Percentiles rank a stretch among this genome's conserved stretches.
Evolutionary conservation across 1,139 yeast genomes (phyloP).

Genomic region (Insectozyma bohioensis): DNA sequence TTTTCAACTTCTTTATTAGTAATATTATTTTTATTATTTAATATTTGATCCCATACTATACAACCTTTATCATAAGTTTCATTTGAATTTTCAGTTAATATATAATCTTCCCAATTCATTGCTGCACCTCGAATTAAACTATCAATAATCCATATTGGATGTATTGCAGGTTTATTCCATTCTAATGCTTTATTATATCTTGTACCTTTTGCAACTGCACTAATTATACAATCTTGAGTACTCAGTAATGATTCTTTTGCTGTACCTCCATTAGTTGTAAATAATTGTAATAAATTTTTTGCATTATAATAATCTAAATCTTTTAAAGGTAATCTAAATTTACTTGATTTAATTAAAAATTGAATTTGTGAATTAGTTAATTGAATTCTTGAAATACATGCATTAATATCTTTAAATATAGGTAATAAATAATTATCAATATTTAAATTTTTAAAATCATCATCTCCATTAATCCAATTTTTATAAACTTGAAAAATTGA

Average conservation of each 20-base stretch:
- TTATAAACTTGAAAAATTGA: conserved; percentile 46
- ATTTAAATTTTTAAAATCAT: conserved; percentile 19
- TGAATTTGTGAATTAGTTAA: conserved; percentile 12
- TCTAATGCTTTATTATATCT: conserved; percentile 62
- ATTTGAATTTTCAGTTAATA: conserved; percentile 20
- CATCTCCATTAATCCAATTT: conserved; percentile 56
- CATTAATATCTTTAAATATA: conserved; percentile 46
- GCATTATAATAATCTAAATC: conserved; percentile 25
- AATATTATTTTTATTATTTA: conserved; percentile 1
- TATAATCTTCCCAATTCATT: conserved; percentile 49
- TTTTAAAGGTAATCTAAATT: conserved; percentile 5
- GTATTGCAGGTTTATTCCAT: conserved; percentile 70
- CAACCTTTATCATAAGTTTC: conserved; percentile 48
- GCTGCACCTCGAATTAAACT: conserved; percentile 61
- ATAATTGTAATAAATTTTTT: conserved; percentile 27
- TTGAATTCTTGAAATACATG: conserved; percentile 55
- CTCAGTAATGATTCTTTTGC: conserved; percentile 57
- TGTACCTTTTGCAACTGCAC: conserved; percentile 56
- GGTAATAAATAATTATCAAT: conserved; percentile 32
- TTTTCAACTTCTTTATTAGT: conserved; percentile 12
- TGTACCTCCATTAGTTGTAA: conserved; percentile 57
- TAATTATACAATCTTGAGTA: conserved; percentile 51
- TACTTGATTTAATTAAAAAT: conserved; percentile 8
- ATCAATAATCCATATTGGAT: conserved; percentile 74
- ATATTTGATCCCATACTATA: conserved; percentile 45